phyloP scores from a whole-genome alignment of 2,329 filamentous ascomycete species.

The Ophiostoma piceae region DNA sequence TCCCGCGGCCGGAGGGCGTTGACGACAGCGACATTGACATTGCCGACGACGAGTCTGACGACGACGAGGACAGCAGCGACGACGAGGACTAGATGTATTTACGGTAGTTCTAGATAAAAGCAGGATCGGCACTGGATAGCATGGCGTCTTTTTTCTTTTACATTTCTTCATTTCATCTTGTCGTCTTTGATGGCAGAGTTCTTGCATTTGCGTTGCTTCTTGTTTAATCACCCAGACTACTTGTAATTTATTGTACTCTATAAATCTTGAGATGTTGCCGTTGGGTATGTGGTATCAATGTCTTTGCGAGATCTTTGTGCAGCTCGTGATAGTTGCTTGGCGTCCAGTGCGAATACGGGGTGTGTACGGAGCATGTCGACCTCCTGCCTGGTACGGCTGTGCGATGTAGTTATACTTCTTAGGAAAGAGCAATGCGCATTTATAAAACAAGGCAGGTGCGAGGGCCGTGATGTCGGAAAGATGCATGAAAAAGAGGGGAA shows the following conservation, averaged over 20 bases:
- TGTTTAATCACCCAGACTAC: not conserved
- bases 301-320: not conserved
- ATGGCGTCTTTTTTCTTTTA: not conserved
- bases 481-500: conserved; percentile 10
- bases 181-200: not conserved
- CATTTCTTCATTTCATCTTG: not conserved
- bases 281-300: not conserved
- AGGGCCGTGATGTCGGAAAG: not conserved
- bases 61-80: not conserved
- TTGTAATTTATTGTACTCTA: not conserved
- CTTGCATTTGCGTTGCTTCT: not conserved
- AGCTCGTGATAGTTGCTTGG: not conserved
- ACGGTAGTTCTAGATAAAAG: not conserved
- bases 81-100: not conserved
- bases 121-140: conserved; percentile 1
- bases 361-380: not conserved
- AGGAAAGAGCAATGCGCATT: not conserved
- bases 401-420: not conserved
- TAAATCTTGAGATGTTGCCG: not conserved
- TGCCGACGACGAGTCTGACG: conserved; percentile 37
- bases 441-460: conserved; percentile 2
- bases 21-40: conserved; percentile 48
- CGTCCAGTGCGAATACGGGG: not conserved
- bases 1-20: conserved; percentile 56
- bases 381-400: not conserved